Conservation (phyloP, 140 eudicot genomes). For the Stevia rebaudiana region DNA sequence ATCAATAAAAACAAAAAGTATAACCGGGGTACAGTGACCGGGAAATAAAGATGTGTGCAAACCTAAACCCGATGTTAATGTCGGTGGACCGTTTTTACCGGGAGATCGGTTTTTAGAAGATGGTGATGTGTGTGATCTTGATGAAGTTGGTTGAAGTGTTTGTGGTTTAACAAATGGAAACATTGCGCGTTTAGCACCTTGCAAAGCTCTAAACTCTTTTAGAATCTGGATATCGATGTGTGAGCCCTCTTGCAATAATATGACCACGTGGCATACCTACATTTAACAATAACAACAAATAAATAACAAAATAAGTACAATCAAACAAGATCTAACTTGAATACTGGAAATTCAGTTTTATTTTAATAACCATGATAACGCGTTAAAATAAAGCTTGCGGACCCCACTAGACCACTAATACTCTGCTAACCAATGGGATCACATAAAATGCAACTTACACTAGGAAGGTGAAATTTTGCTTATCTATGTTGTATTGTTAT, state of each 20-base stretch:
- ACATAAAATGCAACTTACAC: too few relatives aligned
- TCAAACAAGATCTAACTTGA: background rate
- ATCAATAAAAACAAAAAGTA: slow-evolving; percentile 79
- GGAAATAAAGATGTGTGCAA: slow-evolving; percentile 69
- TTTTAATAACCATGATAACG: too few relatives aligned
- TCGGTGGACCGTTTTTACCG: slow-evolving; percentile 48
- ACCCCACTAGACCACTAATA: too few relatives aligned
- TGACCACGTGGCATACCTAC: slow-evolving; percentile 87
- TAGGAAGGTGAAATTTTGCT: too few relatives aligned
- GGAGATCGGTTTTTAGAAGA: slow-evolving; percentile 62
- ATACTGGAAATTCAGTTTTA: background rate
- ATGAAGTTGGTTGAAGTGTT: slow-evolving; percentile 36
- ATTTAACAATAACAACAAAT: slow-evolving; percentile 27
- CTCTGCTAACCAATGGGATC: too few relatives aligned
- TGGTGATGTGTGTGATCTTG: slow-evolving; percentile 45
- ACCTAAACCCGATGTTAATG: slow-evolving; percentile 65
- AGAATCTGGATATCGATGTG: slow-evolving; percentile 66
- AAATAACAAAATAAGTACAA: slow-evolving; percentile 16
- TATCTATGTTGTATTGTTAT: too few relatives aligned
- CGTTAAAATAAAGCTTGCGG: too few relatives aligned
- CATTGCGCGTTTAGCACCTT: slow-evolving; percentile 78
- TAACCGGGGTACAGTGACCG: slow-evolving; percentile 88
- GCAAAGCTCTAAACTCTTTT: slow-evolving; percentile 63
- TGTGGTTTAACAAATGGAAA: slow-evolving; percentile 50
- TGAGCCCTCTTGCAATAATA: slow-evolving; percentile 77